A percentile compares a stretch with the other conserved stretches of the same genome.
These are phyloP conservation scores for Omphalea diandra DNA, from an alignment of 441 rosid species.

Conservation along the genomic window DNA sequence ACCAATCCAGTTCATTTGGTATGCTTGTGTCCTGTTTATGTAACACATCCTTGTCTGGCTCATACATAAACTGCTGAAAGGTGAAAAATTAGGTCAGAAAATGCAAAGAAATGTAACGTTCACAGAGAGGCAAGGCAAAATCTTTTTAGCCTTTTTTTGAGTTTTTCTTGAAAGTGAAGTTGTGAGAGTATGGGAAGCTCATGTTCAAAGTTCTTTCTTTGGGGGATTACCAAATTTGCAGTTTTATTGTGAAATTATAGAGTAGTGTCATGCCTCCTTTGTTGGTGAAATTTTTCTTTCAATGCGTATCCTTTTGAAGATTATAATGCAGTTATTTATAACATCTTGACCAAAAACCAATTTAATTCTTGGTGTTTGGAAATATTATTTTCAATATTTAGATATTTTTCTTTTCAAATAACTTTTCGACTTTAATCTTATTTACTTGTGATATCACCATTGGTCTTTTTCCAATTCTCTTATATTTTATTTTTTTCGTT, in stretches of 20 bases:
- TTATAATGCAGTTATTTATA: background rate
- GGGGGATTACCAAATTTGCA: background rate
- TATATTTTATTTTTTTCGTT: background rate
- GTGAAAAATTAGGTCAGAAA: background rate
- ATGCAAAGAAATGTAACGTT: background rate
- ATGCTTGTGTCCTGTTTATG: slow-evolving; percentile 24
- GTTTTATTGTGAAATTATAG: background rate
- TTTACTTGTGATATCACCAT: background rate
- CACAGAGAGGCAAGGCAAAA: background rate
- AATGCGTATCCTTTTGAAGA: background rate
- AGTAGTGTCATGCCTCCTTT: background rate
- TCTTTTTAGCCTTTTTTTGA: background rate
- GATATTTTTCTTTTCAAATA: background rate
- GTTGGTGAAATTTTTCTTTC: background rate
- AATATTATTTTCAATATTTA: background rate
- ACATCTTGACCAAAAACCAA: background rate
- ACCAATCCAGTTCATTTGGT: slow-evolving; percentile 95
- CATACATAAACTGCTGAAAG: background rate
- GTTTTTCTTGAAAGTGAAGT: background rate
- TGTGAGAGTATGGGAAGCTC: background rate
- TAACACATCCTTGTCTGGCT: background rate
- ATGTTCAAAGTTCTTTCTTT: background rate
- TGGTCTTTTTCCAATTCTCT: background rate
- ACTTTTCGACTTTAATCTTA: background rate
- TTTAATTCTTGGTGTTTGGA: background rate